Evolutionary conservation across 371 early-diverging fungal species (phyloP).

Genomic region (Rhizopus microsporus): DNA sequence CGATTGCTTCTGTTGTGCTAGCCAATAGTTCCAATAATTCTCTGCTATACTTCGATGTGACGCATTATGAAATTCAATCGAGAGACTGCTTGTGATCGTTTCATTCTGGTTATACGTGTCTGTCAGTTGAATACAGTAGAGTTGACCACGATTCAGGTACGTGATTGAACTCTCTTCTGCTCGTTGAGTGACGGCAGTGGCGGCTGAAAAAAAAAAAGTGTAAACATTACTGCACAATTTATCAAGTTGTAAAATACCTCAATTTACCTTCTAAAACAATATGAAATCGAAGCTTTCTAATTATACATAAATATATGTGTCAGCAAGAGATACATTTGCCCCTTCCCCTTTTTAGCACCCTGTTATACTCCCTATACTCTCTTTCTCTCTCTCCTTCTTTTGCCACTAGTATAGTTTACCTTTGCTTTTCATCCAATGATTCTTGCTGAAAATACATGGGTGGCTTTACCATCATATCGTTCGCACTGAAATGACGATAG

Average conservation of each 20-base stretch:
- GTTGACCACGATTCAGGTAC: constrained; percentile 51
- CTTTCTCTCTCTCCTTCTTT: constrained; percentile 2
- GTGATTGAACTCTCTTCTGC: constrained; percentile 31
- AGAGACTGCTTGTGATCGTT: constrained; percentile 59
- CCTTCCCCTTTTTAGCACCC: not conserved
- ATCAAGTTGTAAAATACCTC: not conserved
- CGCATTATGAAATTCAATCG: constrained; percentile 75
- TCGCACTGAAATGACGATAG: constrained; percentile 25
- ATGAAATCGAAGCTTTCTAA: constrained; percentile 26
- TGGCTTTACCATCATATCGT: constrained; percentile 6
- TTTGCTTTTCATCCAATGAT: constrained; percentile 9
- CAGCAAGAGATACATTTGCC: constrained; percentile 5
- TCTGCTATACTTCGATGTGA: constrained; percentile 70
- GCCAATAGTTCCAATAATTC: constrained; percentile 79
- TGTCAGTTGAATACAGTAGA: constrained; percentile 51
- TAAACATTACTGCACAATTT: not conserved
- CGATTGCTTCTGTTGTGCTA: constrained; percentile 65
- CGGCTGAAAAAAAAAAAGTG: constrained; percentile 16
- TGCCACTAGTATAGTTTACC: constrained; percentile 5
- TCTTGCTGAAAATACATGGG: not conserved
- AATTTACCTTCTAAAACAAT: constrained; percentile 32
- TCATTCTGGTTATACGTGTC: constrained; percentile 51
- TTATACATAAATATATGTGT: constrained; percentile 6
- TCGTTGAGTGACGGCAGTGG: constrained; percentile 31
- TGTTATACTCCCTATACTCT: not conserved